Conservation (phyloP, 306 rosid genomes). For the Lathyrus tuberosus region DNA sequence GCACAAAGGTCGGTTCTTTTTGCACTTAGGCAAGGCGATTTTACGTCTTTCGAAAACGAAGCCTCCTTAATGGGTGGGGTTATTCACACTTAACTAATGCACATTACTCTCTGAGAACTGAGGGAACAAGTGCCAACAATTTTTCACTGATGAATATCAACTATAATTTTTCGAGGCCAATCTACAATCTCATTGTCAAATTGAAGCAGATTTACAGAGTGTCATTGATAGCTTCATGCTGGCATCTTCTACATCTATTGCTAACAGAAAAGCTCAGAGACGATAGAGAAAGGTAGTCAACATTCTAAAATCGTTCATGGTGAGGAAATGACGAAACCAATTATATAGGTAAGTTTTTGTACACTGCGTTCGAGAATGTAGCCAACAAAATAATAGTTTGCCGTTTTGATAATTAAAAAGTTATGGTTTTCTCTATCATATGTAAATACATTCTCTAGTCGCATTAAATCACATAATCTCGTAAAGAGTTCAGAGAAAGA, state of each 20-base stretch:
- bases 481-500: no score
- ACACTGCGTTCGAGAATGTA: conserved; percentile 41
- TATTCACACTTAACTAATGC: conserved; percentile 52
- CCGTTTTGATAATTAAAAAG: conserved; percentile 43
- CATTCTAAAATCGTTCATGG: conserved; percentile 81
- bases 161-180: conserved; percentile 65
- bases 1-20: conserved; percentile 63
- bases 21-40: conserved; percentile 66
- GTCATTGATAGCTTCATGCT: conserved; percentile 57
- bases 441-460: no score
- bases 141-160: conserved; percentile 69
- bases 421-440: conserved; percentile 41
- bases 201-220: conserved; percentile 61
- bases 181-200: conserved; percentile 56
- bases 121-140: conserved; percentile 67
- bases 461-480: no score
- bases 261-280: conserved; percentile 60
- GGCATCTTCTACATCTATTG: conserved; percentile 45
- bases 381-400: conserved; percentile 37
- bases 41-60: conserved; percentile 63
- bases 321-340: conserved; percentile 42
- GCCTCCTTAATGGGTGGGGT: conserved; percentile 53
- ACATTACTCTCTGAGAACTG: conserved; percentile 56
- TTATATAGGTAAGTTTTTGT: conserved; percentile 39
- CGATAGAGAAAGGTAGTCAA: no score